Base-by-base conservation (phyloP, 805 yeast genomes). In the Danielozyma ontarioensis region DNA sequence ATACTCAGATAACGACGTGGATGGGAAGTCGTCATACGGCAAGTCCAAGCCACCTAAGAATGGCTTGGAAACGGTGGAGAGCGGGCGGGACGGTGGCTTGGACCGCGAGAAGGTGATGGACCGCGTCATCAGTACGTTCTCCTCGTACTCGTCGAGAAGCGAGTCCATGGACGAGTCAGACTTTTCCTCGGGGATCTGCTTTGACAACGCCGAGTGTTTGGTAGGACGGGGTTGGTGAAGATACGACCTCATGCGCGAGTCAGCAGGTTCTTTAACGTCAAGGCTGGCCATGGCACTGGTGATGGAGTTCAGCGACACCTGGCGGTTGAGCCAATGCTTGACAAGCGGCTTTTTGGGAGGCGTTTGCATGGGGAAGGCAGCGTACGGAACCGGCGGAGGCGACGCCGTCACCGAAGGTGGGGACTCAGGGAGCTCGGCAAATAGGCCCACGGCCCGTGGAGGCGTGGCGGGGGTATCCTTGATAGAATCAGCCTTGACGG, bases 381-480 rank as follows among this genome's bases (percentile, higher is more conserved):
- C 27, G 22, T 23, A 17, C 8, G 5, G 17, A 21, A 13, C 43
- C 11, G 37, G 44, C 28, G 42, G 57, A 0, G 70, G 70, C 4
- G 70, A 64, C 5, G 55, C 46, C 2, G 71, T 70, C 4, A 59
- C 68, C 8, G 69, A 62, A 1, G 71, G 70, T 4, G 72, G 72
- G 4, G 69, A 55, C 7, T 64, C 71, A 0, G 72, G 72, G 3
- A 65, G 53, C 18, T 50, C 59, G 31, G 44, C 46, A 18, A 56
- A 51, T 7, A 52, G 42, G 11, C 38, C 40, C 13, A 19, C 22
- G 12, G 22, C 13, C 13, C 24, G 25, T 17, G 22, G 27, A 12
- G 32, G 32, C 13, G 15, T 28, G 18, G 31, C 10, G 6, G 22
- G 22, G 10, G 22, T 19, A 19, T 6, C 8, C 10, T 19, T 19